These are phyloP conservation scores for Aspergillus pseudonomiae DNA, from an alignment of 2,329 filamentous ascomycete genomes.

Conservation along the genomic window DNA sequence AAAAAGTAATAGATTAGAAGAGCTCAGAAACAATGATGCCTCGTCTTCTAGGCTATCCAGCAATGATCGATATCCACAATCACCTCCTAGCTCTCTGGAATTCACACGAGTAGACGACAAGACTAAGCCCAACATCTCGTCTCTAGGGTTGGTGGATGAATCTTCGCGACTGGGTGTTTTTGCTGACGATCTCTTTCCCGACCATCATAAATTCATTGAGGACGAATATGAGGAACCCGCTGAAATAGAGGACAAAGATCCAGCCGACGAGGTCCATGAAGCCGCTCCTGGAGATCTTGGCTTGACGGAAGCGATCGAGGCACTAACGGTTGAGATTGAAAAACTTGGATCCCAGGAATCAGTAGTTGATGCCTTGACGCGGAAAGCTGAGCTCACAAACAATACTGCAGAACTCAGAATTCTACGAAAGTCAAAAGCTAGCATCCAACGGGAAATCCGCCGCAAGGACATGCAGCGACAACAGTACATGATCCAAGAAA, in stretches of 20 bases:
- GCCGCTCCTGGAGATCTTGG: constrained; percentile 93
- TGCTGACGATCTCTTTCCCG: constrained; percentile 89
- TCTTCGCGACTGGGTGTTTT: constrained; percentile 91
- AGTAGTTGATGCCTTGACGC: constrained; percentile 85
- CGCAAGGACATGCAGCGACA: constrained; percentile 94
- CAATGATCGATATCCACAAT: constrained; percentile 57
- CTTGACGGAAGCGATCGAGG: constrained; percentile 87
- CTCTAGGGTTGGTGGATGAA: constrained; percentile 84
- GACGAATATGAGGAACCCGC: constrained; percentile 80
- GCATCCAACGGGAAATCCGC: constrained; percentile 86
- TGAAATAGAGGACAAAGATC: constrained; percentile 60
- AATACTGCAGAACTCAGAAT: constrained; percentile 93
- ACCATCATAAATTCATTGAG: constrained; percentile 77
- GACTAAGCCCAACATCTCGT: constrained; percentile 84
- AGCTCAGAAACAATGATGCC: constrained; percentile 38
- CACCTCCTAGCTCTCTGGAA: constrained; percentile 66
- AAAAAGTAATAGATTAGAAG: constrained; percentile 39
- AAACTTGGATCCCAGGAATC: constrained; percentile 84
- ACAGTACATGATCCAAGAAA: constrained; percentile 96
- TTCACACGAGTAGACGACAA: constrained; percentile 49
- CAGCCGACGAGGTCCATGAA: constrained; percentile 84
- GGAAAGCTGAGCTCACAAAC: constrained; percentile 95
- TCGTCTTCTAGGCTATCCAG: constrained; percentile 50
- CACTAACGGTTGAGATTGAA: constrained; percentile 87
- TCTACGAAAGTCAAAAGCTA: constrained; percentile 88